Evolutionary conservation across 108 stramenopile genomes (phyloP), one percentile per base, ranked within the genome.

Genomic region (Stephanodiscus triporus): DNA sequence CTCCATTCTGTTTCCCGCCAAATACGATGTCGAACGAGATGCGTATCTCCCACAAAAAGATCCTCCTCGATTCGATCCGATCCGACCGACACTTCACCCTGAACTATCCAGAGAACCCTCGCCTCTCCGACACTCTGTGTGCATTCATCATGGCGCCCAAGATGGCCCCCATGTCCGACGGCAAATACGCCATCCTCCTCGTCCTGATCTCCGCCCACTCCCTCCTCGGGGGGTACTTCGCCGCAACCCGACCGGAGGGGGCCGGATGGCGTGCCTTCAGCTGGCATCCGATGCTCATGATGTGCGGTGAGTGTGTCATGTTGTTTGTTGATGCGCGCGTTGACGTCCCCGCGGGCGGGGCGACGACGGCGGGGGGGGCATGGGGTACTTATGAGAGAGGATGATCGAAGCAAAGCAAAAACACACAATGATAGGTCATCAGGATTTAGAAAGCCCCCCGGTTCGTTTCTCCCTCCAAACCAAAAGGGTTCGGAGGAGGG

Each of bases 271-370:
- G 83, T 17, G 82, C 76, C 27, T 93, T 93, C 71, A 87, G 86
- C 22, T 90, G 87, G 88, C 92, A 93, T 80, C 92, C 92, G 2
- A 73, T 93, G 36, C 68, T 91, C 43, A 93, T 93, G 92, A 89
- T 81, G 54, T 27, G 77, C 6, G 92, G 78, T 72, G 42, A 40
- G 71, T 63, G 11, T 20, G 4, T 3, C 26, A 27, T 16, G 30
- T 29, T 7, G 4, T 10, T 11, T 36, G 2, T 10, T 27, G 37
- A n/a, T 36, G 0, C 58, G n/a, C 4, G 22, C 37, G 37, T 23
- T 70, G 42, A 26, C 36, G 20, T 26, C 54, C 29, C n/a, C n/a
- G n/a, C n/a, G n/a, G n/a, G n/a, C n/a, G n/a, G n/a, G n/a, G n/a
- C n/a, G n/a, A n/a, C n/a, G n/a, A n/a, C n/a, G n/a, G n/a, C n/a